A percentile compares a stretch with the other conserved stretches of the same genome.
Evolutionary conservation across 192 early-diverging fungal species (phyloP).

Genomic region (Coemansia sp.): DNA sequence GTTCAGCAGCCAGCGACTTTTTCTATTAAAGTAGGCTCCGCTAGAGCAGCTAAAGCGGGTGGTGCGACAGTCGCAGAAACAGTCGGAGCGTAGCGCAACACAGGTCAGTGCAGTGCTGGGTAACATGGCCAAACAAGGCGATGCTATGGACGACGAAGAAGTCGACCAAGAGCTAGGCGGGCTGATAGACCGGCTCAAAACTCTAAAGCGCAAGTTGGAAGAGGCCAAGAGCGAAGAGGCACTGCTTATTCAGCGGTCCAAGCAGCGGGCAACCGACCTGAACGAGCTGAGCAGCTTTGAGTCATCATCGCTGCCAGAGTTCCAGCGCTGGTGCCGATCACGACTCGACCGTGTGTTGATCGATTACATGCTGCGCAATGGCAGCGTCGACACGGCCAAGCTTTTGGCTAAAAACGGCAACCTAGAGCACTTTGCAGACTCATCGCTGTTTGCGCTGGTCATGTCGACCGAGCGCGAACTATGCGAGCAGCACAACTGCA

Average conservation of each 20-base stretch:
- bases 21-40: conserved; percentile 63
- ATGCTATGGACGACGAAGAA: conserved; percentile 55
- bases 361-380: conserved; percentile 93
- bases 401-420: conserved; percentile 56
- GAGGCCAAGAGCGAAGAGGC: conserved; percentile 78
- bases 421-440: conserved; percentile 73
- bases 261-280: conserved; percentile 74
- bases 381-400: conserved; percentile 74
- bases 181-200: conserved; percentile 64
- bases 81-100: conserved; percentile 76
- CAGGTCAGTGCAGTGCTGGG: conserved; percentile 25
- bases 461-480: conserved; percentile 80
- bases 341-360: conserved; percentile 87
- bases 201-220: conserved; percentile 78
- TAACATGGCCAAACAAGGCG: conserved; percentile 32
- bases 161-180: conserved; percentile 61
- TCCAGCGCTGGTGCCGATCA: conserved; percentile 79
- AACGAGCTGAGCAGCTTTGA: conserved; percentile 67
- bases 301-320: conserved; percentile 67
- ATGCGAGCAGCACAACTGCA: conserved; percentile 67
- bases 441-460: conserved; percentile 85
- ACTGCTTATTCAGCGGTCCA: conserved; percentile 66
- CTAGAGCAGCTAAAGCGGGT: conserved; percentile 81
- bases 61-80: conserved; percentile 69
- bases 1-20: no score